Evolutionary conservation across 2,329 filamentous ascomycete genomes (phyloP), one percentile per base, ranked within the genome.

Genomic region (Pestalotiopsis sp.): DNA sequence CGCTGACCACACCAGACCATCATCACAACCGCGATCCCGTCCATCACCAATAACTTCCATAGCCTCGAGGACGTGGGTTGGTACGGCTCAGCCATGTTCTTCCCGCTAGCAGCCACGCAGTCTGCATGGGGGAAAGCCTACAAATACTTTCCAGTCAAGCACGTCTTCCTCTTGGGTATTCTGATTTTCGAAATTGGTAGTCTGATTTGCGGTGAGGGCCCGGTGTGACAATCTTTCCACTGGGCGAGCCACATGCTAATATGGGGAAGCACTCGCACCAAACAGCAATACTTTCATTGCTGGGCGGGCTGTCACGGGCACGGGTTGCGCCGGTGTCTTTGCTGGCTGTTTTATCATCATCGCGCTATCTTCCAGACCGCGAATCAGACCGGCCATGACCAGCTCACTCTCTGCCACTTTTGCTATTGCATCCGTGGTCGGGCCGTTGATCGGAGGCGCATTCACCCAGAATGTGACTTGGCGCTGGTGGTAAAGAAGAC

Each of bases 1-100:
- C 20, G 14, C 25, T 58, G 17, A 62, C 17, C 17, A 1, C 2
- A n/a, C 4, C 31, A 41, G 27, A 36, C 36, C n/a, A 62, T 62
- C 7, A 62, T 62, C 36, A 67, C 66, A 11, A 72, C 72, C 12
- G 86, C 86, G 11, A 87, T 88, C 56, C 86, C 86, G 11, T 85
- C 84, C 70, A 88, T 88, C 73, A 87, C 86, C 1, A 83, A 82
- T 71, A 82, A 86, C 56, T 86, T 87, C 77, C 79, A 85, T 68
- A 80, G 83, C 62, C 81, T 88, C 20, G 80, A 82, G 45, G 84
- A 88, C 70, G 83, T 88, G 13, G 84, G 85, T 25, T 91, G 88
- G 88, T 90, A 90, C 72, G 87, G 86, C 2, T 82, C 85, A 17
- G 85, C 85, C 57, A 88, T 85, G 72, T 86, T 87, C 76, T 79